Evolutionary conservation across 2,329 filamentous ascomycete genomes (phyloP), one percentile per base, ranked within the genome.

Genomic region (Aureobasidium mangrovei): DNA sequence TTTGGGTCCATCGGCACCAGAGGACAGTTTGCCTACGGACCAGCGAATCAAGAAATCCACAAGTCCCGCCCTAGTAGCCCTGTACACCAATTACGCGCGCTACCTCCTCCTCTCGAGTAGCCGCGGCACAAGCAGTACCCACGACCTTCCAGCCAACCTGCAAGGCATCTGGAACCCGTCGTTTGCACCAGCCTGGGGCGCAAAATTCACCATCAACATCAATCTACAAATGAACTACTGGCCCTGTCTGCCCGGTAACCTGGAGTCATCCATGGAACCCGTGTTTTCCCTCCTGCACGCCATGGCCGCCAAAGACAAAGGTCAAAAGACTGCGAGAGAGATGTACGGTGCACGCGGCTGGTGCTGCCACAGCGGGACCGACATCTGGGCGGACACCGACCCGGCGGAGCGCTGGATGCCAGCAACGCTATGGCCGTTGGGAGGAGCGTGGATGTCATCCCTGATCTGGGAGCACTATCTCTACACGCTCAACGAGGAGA

Each of bases 211-310:
- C 0, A 74, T 77, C 59, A 77, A 78, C 57, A 75, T 78, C 61
- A 79, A 78, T 40, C 64, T 71, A 0, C 70, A 79, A 60, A 79
- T 79, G 76, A 78, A 78, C 58, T 79, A 78, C 59, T 78, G 75
- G 75, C 68, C 57, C 3, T 61, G 60, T 1, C 56, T 63, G 7
- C 56, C 57, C 1, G 59, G 60, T 2, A 61, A 64, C 41, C 57
- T 66, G 0, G 55, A 65, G 0, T 71, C 73, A 42, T 71, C 67
- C 2, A 69, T 74, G 18, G 52, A 65, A 1, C 72, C 75, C 0
- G 54, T 78, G 0, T 72, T 76, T 33, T 64, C 69, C 26, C 60
- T 72, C 2, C 63, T 75, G 3, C 68, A 74, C 18, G 64, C 65
- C 3, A 65, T 70, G 58, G 59, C 63, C 57, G 26, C 28, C 1